These are phyloP conservation scores for Kodamaea suecica DNA, from an alignment of 1,139 yeast genomes.

Conservation along the genomic window DNA sequence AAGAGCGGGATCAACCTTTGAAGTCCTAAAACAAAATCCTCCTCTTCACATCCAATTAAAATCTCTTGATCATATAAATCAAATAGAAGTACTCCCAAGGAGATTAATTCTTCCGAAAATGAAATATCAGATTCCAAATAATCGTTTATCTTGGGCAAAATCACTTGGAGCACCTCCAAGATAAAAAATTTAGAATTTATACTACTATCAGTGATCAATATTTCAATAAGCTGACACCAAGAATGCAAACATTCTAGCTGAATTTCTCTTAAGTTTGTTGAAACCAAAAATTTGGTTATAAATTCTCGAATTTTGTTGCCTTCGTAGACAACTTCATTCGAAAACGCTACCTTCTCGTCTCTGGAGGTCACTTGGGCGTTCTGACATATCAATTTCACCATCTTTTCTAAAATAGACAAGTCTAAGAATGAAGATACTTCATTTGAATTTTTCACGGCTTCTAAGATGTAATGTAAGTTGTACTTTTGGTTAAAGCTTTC, in stretches of 20 bases:
- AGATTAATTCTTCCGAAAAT: conserved; percentile 74
- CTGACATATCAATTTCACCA: conserved; percentile 25
- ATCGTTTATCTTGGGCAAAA: conserved; percentile 73
- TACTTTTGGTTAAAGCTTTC: conserved; percentile 39
- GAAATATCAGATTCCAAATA: conserved; percentile 64
- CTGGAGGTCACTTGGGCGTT: conserved; percentile 18
- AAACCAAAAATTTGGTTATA: conserved; percentile 42
- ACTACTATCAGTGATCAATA: conserved; percentile 60
- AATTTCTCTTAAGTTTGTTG: conserved; percentile 43
- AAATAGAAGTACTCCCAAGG: conserved; percentile 68
- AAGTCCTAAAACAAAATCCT: conserved; percentile 22
- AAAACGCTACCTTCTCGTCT: conserved; percentile 23
- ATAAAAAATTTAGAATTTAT: conserved; percentile 47
- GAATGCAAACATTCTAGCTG: conserved; percentile 68
- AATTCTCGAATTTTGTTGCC: conserved; percentile 31
- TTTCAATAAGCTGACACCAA: conserved; percentile 80
- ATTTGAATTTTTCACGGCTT: conserved; percentile 18
- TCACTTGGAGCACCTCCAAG: conserved; percentile 69
- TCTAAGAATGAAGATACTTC: conserved; percentile 15
- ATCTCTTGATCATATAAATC: conserved; percentile 55
- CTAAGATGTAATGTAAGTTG: conserved; percentile 28
- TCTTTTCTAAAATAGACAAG: conserved; percentile 22
- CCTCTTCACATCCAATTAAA: conserved; percentile 21
- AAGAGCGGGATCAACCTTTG: conserved; percentile 67
- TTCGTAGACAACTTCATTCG: conserved; percentile 27